Evolutionary conservation across 2,329 filamentous ascomycete genomes (phyloP).

Genomic region (Scytalidium sp.): DNA sequence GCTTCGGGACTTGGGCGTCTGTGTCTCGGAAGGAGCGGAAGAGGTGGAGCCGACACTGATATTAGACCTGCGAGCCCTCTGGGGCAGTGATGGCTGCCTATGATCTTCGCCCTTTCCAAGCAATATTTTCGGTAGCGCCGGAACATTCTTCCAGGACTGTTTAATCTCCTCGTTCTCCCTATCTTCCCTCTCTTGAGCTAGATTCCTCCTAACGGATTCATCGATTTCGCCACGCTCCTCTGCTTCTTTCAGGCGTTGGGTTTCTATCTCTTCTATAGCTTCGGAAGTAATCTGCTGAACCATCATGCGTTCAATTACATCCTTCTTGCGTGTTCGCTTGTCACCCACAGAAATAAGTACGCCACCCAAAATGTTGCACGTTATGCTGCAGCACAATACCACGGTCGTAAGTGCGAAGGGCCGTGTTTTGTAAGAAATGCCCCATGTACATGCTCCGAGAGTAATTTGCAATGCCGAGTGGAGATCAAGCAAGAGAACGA

Average conservation of each 20-base stretch:
- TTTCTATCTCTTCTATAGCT: conserved; percentile 68
- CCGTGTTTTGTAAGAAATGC: conserved; percentile 67
- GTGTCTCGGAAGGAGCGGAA: conserved; percentile 6
- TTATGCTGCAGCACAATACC: conserved; percentile 76
- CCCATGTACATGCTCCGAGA: conserved; percentile 76
- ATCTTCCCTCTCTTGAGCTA: conserved; percentile 45
- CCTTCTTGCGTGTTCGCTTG: conserved; percentile 77
- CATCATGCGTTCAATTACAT: conserved; percentile 74
- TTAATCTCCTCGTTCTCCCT: conserved; percentile 28
- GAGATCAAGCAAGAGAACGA: conserved; percentile 75
- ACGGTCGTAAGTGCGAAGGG: conserved; percentile 73
- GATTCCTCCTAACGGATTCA: conserved; percentile 35
- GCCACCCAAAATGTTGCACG: conserved; percentile 73
- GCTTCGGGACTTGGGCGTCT: conserved; percentile 4
- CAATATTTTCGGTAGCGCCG: conserved; percentile 17
- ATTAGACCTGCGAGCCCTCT: conserved; percentile 11
- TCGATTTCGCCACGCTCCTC: conserved; percentile 20
- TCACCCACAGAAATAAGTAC: conserved; percentile 76
- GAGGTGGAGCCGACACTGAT: conserved; percentile 3
- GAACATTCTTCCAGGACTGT: conserved; percentile 20
- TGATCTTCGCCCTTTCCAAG: conserved; percentile 24
- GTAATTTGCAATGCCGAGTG: conserved; percentile 80
- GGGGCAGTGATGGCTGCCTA: conserved; percentile 19
- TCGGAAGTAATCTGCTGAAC: conserved; percentile 71
- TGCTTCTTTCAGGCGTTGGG: conserved; percentile 89